Base-by-base conservation (phyloP, 2,329 filamentous ascomycete species). In the Sporothrix globosa region DNA sequence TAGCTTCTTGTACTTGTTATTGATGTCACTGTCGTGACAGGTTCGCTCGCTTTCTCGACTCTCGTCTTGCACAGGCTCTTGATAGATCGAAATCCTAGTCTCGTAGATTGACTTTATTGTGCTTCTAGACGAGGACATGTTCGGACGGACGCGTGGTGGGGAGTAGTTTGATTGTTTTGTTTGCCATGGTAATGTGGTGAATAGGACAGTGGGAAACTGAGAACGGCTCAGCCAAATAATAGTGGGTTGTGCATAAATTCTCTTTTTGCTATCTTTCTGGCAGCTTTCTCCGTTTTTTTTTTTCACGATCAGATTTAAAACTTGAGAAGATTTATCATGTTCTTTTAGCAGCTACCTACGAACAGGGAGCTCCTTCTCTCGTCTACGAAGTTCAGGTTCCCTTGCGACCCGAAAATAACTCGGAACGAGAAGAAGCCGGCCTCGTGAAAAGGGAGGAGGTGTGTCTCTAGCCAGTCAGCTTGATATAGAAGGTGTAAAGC, bases 281-380 rank as follows among this genome's bases (percentile, higher is more conserved):
- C n/a, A 61, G 10, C n/a, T 24, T 61, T n/a, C 3, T 44, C 39
- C 3, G 27, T 30, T 5, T n/a, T 11, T 4, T n/a, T 9, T 4
- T 44, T 44, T 61, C 34, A 24, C 34, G 56, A 61, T 61, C 34
- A 17, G 39, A 63, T 63, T 4, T 27, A 13, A 17, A 63, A 63
- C 11, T 19, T 27, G 21, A 27, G n/a, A 1, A 10, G 1, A n/a
- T 13, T 9, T 17, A 44, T 44, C 3, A 3, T 44, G 9, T 44
- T n/a, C 13, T 17, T 41, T 19, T 21, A 2, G 54, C 30, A 13
- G 30, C 48, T 50, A 5, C 48, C 48, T 50, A 50, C 48, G 48
- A 50, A n/a, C 48, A 50, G 2, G 10, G 19, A 21, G 48, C 48
- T 21, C n/a, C 48, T 50, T 19, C 19, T 19, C 48, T 50, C 9